Evolutionary conservation across 2,329 filamentous ascomycete genomes (phyloP).

Genomic region (Chaetomiaceae sp.): DNA sequence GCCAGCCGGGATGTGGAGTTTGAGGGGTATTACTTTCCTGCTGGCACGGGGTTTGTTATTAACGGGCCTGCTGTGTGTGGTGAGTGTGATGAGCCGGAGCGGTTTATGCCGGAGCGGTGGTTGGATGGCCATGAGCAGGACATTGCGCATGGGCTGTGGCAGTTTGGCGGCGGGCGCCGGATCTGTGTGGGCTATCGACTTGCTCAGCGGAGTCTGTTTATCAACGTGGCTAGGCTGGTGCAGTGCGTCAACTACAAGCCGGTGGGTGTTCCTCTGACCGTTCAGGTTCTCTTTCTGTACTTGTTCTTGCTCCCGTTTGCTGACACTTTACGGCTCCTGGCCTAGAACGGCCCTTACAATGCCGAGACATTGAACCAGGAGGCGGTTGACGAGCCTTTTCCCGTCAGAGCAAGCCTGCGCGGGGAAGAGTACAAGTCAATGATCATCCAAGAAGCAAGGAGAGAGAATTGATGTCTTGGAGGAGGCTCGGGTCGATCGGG

Average conservation of each 20-base stretch:
- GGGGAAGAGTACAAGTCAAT: not conserved
- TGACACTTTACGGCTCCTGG: no score
- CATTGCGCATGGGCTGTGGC: conserved; percentile 23
- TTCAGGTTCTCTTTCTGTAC: no score
- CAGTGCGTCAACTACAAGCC: conserved; percentile 25
- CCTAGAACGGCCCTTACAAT: conserved; percentile 4
- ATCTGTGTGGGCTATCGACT: conserved; percentile 26
- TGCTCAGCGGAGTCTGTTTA: conserved; percentile 27
- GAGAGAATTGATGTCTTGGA: no score
- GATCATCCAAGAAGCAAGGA: not conserved
- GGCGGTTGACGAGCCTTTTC: conserved; percentile 9
- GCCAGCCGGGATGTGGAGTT: conserved; percentile 41
- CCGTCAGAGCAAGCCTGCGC: not conserved
- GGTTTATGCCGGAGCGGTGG: conserved; percentile 31
- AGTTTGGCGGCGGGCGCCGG: conserved; percentile 26
- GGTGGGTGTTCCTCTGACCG: not conserved
- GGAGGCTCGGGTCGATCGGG: no score
- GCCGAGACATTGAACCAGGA: conserved; percentile 3
- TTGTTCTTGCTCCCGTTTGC: no score
- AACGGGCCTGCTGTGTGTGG: not conserved
- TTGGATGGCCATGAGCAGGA: conserved; percentile 27
- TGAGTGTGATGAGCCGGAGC: conserved; percentile 1
- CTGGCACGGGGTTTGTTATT: conserved; percentile 36
- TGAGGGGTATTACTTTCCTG: conserved; percentile 40
- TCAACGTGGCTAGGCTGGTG: conserved; percentile 25